A percentile compares a stretch with the other conserved stretches of the same genome.
phyloP scores from a whole-genome alignment of 441 rosid species.

The Aquilaria agallochum region DNA sequence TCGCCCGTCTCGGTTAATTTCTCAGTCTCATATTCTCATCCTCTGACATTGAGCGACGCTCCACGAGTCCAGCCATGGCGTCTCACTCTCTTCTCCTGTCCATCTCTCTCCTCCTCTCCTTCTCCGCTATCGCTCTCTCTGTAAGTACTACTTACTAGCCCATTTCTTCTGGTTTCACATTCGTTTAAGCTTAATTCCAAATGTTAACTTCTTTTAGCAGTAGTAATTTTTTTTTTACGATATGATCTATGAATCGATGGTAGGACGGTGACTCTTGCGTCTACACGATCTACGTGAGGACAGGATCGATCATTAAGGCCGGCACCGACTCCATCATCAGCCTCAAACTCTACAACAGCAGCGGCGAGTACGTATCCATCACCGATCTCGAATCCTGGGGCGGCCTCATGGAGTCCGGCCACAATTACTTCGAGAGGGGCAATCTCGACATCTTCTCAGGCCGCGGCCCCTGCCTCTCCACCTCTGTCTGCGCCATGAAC shows the following conservation, averaged over 20 bases:
- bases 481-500: constrained; percentile 58
- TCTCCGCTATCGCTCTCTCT: constrained; percentile 25
- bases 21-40: no score
- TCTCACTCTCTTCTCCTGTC: constrained; percentile 13
- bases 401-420: constrained; percentile 58
- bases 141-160: constrained; percentile 24
- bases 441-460: constrained; percentile 88
- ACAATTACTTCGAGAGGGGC: constrained; percentile 81
- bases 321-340: constrained; percentile 70
- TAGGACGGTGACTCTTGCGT: constrained; percentile 55
- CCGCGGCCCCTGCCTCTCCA: constrained; percentile 40
- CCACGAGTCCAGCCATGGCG: constrained; percentile 3
- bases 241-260: neutral
- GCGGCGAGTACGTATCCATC: constrained; percentile 39
- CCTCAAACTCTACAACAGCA: constrained; percentile 36
- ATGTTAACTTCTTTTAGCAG: no score
- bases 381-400: constrained; percentile 58
- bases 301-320: constrained; percentile 75
- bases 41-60: neutral
- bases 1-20: no score
- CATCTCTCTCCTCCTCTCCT: constrained; percentile 31
- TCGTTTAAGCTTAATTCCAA: neutral
- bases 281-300: constrained; percentile 58
- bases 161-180: neutral
- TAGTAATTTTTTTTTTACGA: neutral